phyloP scores from a whole-genome alignment of 2,329 filamentous ascomycete genomes.

The Neonectria faginata region DNA sequence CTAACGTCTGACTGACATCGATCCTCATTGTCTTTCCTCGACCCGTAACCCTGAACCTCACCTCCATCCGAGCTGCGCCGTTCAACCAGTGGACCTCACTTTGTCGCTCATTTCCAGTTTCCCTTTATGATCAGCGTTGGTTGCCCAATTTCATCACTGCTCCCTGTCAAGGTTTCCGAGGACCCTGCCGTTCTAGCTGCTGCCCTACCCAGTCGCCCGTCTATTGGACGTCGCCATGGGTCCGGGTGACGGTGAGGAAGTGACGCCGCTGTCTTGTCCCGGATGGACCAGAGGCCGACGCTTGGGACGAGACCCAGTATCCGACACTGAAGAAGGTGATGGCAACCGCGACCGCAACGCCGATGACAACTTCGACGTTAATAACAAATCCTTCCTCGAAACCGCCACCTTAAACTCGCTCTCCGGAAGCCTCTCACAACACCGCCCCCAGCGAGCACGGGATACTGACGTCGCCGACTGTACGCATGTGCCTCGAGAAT shows the following conservation, averaged over 20 bases:
- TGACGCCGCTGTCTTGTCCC: conserved; percentile 38
- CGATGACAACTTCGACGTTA: conserved; percentile 33
- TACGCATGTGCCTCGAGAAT: conserved; percentile 33
- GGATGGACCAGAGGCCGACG: conserved; percentile 37
- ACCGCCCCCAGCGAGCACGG: conserved; percentile 20
- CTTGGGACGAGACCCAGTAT: conserved; percentile 29
- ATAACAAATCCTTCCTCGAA: conserved; percentile 46
- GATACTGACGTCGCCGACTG: conserved; percentile 27
- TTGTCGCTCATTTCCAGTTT: conserved; percentile 43
- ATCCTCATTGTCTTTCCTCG: conserved; percentile 22
- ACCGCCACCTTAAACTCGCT: conserved; percentile 43
- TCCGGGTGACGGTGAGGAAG: conserved; percentile 40
- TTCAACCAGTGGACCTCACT: conserved; percentile 41
- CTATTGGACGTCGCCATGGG: conserved; percentile 41
- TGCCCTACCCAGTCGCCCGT: conserved; percentile 32
- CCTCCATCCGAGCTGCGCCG: conserved; percentile 17
- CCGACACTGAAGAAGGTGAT: conserved; percentile 33
- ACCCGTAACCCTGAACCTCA: conserved; percentile 22
- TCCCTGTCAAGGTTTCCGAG: conserved; percentile 40
- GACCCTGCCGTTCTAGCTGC: conserved; percentile 37
- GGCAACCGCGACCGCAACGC: conserved; percentile 28
- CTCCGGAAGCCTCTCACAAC: conserved; percentile 37
- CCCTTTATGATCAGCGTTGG: conserved; percentile 44
- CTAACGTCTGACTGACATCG: conserved; percentile 15
- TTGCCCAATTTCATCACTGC: conserved; percentile 37